Evolutionary conservation across 2,329 filamentous ascomycete species (phyloP), one percentile per base, ranked within the genome.

Genomic region (Pseudodiploospora longispora): DNA sequence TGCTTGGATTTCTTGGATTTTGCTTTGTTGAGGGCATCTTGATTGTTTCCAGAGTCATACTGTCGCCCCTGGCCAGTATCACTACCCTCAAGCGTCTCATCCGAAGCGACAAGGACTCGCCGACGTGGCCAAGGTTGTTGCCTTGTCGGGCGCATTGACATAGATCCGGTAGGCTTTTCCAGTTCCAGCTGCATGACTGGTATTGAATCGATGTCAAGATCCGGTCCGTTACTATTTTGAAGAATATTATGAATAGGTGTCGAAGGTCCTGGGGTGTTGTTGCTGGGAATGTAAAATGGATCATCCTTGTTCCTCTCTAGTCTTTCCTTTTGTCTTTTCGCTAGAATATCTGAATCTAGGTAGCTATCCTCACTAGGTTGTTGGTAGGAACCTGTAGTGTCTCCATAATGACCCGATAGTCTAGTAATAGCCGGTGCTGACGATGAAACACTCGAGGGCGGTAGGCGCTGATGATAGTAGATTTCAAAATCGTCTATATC

Each of bases 151-250:
- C 63, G 51, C 47, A 59, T 47, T 10, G 57, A 46, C 10, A 58
- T 50, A 40, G 47, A 54, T 41, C 59, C 54, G 6, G 52, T 53
- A 6, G 74, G 61, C 47, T 75, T 76, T 30, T 83, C 82, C 6
- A 96, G 75, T 49, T 94, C 83, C 38, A 98, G 74, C 59, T 95
- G 82, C 81, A 98, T 93, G 56, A 98, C 91, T 2, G 93, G 93
- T 55, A 98, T 98, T 2, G 87, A 80, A 63, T 98, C 93, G 36
- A 98, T 83, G 59, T 98, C 91, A 6, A 97, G 69, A 37, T 86
- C 84, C 3, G 83, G 81, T 2, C 82, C 83, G 58, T 91, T 90
- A 46, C 80, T 80, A 46, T 74, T 80, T 47, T 80, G 75, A 3
- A 86, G 69, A 46, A 93, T 87, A 51, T 80, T 85, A 57, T 91